phyloP scores from a whole-genome alignment of 2,329 filamentous ascomycete genomes.

The Macroventuria anomochaeta region DNA sequence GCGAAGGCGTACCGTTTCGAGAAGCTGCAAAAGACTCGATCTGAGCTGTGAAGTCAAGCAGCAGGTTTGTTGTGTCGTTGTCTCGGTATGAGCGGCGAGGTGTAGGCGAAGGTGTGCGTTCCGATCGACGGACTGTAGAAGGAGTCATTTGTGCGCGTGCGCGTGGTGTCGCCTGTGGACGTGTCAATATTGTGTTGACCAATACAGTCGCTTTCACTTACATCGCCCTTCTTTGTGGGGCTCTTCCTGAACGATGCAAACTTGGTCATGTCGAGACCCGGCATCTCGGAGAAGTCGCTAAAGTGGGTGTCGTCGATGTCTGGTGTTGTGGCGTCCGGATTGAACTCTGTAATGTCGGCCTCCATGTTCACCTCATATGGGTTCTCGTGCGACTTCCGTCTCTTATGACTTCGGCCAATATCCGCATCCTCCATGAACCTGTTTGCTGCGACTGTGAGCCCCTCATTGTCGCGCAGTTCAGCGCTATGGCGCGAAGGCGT shows the following conservation, averaged over 20 bases:
- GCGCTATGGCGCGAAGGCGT: slow-evolving; percentile 19
- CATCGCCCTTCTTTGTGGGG: slow-evolving; percentile 30
- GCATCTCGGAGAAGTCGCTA: slow-evolving; percentile 87
- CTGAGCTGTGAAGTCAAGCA: slow-evolving; percentile 88
- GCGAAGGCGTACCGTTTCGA: slow-evolving; percentile 46
- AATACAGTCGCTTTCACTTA: slow-evolving; percentile 8
- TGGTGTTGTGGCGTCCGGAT: slow-evolving; percentile 42
- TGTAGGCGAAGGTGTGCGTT: slow-evolving; percentile 59
- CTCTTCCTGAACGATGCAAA: slow-evolving; percentile 74
- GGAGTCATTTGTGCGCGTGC: slow-evolving; percentile 55
- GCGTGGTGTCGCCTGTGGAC: slow-evolving; percentile 41
- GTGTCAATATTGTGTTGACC: slow-evolving; percentile 1
- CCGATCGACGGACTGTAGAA: slow-evolving; percentile 53
- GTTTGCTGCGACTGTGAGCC: slow-evolving; percentile 45
- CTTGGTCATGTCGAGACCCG: slow-evolving; percentile 76
- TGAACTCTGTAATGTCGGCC: slow-evolving; percentile 42
- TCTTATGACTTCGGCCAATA: slow-evolving; percentile 28
- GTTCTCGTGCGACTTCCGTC: slow-evolving; percentile 31
- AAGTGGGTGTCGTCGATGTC: slow-evolving; percentile 74
- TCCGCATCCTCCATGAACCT: slow-evolving; percentile 43
- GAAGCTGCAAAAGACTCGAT: slow-evolving; percentile 61
- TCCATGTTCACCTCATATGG: slow-evolving; percentile 31
- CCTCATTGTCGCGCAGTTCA: slow-evolving; percentile 48
- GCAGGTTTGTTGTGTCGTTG: slow-evolving; percentile 74
- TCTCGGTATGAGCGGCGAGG: slow-evolving; percentile 58